Conservation (phyloP, 2,329 filamentous ascomycete species). For the Cladosporium oxysporum region DNA sequence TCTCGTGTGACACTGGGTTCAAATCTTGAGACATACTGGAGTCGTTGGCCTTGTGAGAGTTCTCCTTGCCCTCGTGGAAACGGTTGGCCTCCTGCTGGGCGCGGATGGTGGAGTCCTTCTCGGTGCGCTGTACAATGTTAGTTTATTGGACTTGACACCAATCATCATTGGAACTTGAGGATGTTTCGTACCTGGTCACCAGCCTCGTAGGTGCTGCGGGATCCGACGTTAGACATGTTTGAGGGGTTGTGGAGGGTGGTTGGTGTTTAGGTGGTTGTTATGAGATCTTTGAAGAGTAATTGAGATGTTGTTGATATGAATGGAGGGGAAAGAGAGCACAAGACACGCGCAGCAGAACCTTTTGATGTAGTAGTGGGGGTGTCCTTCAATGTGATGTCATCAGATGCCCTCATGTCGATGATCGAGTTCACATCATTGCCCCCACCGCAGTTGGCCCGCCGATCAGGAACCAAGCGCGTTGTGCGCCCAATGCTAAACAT, state of each 20-base stretch:
- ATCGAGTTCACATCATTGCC: constrained; percentile 14
- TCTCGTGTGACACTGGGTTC: neutral
- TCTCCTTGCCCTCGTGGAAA: constrained; percentile 70
- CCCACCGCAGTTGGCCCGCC: constrained; percentile 9
- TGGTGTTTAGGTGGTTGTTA: constrained; percentile 5
- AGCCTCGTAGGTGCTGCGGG: constrained; percentile 67
- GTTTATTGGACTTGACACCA: neutral
- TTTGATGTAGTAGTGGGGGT: constrained; percentile 18
- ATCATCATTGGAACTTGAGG: neutral
- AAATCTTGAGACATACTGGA: constrained; percentile 60
- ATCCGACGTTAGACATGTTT: constrained; percentile 64
- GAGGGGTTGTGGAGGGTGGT: constrained; percentile 13
- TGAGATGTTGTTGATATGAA: constrained; percentile 11
- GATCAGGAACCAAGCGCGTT: neutral
- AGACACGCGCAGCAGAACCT: constrained; percentile 12
- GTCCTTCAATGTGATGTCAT: constrained; percentile 12
- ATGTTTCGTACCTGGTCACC: constrained; percentile 62
- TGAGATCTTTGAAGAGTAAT: neutral
- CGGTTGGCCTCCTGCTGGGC: constrained; percentile 55
- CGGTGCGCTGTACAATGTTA: constrained; percentile 52
- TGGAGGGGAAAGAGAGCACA: constrained; percentile 15
- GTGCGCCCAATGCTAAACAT: constrained; percentile 15
- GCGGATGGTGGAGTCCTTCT: constrained; percentile 41
- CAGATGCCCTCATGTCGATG: constrained; percentile 9
- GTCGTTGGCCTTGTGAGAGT: constrained; percentile 69